Conservation (phyloP, 768 basidiomycete species). For the Mycena galopus region DNA sequence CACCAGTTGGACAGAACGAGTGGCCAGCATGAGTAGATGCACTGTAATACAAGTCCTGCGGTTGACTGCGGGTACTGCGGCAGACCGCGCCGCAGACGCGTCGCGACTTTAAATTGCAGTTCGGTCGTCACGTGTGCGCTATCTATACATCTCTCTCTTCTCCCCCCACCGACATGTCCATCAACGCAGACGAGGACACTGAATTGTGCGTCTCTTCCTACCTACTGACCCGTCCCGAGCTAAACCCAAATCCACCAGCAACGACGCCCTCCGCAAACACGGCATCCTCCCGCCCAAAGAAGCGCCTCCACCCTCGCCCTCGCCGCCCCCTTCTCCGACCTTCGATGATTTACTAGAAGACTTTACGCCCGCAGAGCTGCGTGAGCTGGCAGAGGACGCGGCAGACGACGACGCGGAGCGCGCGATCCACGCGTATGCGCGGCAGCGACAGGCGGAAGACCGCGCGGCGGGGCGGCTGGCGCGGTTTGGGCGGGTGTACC, state of each 20-base stretch:
- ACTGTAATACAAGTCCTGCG: no score
- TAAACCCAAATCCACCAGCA: conserved; percentile 64
- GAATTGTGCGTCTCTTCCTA: conserved; percentile 82
- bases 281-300: conserved; percentile 89
- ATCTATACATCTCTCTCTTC: background rate
- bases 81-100: background rate
- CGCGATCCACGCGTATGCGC: conserved; percentile 73
- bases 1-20: no score
- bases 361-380: conserved; percentile 72
- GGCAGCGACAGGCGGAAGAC: conserved; percentile 75
- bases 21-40: no score
- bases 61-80: conserved; percentile 3
- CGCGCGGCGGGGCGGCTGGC: conserved; percentile 64
- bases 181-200: conserved; percentile 92
- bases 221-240: conserved; percentile 8
- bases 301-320: conserved; percentile 78
- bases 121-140: background rate
- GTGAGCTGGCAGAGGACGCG: conserved; percentile 79
- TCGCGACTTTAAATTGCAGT: background rate
- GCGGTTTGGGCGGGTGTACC: conserved; percentile 87
- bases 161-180: conserved; percentile 57
- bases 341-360: conserved; percentile 77
- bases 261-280: conserved; percentile 92
- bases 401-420: conserved; percentile 83
- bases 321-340: conserved; percentile 82